These are phyloP conservation scores for Thielaviopsis populi DNA, from an alignment of 2,329 filamentous ascomycete species.

Conservation along the genomic window DNA sequence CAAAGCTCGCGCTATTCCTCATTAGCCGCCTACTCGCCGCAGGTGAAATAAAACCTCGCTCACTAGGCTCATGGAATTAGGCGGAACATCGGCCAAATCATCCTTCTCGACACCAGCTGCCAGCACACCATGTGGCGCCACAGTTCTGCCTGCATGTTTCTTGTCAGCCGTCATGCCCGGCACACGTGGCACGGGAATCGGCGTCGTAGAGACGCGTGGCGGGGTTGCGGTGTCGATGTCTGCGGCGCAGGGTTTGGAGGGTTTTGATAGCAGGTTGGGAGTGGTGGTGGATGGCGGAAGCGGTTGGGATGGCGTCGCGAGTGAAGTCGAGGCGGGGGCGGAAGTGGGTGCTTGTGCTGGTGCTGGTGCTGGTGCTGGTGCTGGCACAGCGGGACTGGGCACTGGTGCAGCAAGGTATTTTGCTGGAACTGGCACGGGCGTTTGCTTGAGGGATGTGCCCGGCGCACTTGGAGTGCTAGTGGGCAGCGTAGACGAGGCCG, in stretches of 20 bases:
- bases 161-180: background rate
- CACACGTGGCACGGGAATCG: conserved; percentile 23
- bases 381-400: background rate
- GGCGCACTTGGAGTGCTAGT: background rate
- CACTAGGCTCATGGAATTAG: conserved; percentile 34
- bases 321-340: background rate
- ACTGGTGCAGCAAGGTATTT: conserved; percentile 23
- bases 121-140: background rate
- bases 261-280: background rate
- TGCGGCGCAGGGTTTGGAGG: background rate
- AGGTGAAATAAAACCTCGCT: conserved; percentile 40
- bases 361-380: conserved; percentile 10
- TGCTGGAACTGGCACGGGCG: conserved; percentile 31
- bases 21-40: conserved; percentile 25
- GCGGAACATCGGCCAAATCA: conserved; percentile 29
- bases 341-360: background rate
- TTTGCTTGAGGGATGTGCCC: conserved; percentile 24
- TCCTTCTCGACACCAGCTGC: conserved; percentile 19
- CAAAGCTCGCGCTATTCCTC: background rate
- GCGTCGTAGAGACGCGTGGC: conserved; percentile 19
- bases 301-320: background rate
- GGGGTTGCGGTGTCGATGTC: background rate
- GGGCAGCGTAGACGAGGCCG: background rate
- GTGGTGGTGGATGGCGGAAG: background rate
- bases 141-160: background rate